phyloP scores from a whole-genome alignment of 805 yeast genomes.

The Kodamaea kakaduensis region DNA sequence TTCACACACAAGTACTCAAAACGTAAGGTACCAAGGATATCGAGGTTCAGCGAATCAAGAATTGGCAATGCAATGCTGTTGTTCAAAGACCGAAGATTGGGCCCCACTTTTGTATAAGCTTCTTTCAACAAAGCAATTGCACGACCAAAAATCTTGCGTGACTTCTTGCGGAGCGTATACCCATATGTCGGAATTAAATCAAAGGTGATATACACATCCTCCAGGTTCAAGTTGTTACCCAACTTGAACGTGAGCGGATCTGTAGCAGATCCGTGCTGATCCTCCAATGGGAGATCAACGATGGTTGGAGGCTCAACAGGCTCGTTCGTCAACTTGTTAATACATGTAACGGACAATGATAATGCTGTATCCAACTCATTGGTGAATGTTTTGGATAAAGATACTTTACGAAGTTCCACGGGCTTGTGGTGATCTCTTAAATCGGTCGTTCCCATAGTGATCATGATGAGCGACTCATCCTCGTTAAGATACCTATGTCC shows the following conservation, averaged over 20 bases:
- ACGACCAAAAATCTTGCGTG: slow-evolving; percentile 60
- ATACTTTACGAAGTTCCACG: slow-evolving; percentile 67
- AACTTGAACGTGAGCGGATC: slow-evolving; percentile 75
- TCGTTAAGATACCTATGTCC: slow-evolving; percentile 72
- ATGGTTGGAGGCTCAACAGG: slow-evolving; percentile 54
- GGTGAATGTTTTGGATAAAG: slow-evolving; percentile 68
- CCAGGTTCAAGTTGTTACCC: slow-evolving; percentile 39
- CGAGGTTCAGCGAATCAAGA: slow-evolving; percentile 64
- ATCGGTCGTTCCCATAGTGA: slow-evolving; percentile 86
- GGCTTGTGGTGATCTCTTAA: slow-evolving; percentile 55
- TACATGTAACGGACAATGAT: slow-evolving; percentile 58
- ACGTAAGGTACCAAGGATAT: slow-evolving; percentile 69
- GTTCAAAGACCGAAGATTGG: slow-evolving; percentile 60
- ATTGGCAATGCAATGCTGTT: slow-evolving; percentile 70
- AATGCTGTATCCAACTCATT: slow-evolving; percentile 87
- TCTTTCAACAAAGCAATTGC: slow-evolving; percentile 72
- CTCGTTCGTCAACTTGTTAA: slow-evolving; percentile 23
- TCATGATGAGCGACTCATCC: slow-evolving; percentile 66
- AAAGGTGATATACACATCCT: slow-evolving; percentile 61
- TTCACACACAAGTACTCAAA: slow-evolving; percentile 71
- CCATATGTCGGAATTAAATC: slow-evolving; percentile 90
- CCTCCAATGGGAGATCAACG: slow-evolving; percentile 80
- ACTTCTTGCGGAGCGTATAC: slow-evolving; percentile 29
- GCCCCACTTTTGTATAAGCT: slow-evolving; percentile 64
- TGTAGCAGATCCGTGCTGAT: slow-evolving; percentile 60